These are phyloP conservation scores for Haplosporangium gracile DNA, from an alignment of 192 early-diverging fungal genomes.

Conservation along the genomic window DNA sequence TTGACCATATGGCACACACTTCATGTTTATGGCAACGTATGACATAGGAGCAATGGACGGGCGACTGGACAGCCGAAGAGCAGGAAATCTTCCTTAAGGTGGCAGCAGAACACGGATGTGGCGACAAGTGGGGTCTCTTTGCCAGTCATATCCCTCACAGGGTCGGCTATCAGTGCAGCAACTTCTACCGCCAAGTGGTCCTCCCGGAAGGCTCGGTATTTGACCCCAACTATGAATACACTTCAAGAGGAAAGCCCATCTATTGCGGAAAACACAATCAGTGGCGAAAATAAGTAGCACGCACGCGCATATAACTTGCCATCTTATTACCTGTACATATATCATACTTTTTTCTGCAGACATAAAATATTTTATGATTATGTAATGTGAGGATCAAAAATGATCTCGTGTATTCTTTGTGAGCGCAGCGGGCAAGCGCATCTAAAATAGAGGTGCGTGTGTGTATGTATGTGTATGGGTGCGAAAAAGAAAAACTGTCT, in stretches of 20 bases:
- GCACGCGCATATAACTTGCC: background rate
- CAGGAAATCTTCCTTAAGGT: conserved; percentile 68
- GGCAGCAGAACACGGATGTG: conserved; percentile 65
- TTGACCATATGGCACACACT: background rate
- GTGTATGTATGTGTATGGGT: background rate
- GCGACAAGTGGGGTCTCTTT: conserved; percentile 74
- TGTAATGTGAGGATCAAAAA: background rate
- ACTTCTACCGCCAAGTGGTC: conserved; percentile 67
- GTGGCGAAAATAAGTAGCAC: conserved; percentile 13
- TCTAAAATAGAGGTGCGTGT: conserved; percentile 7
- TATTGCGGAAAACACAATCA: conserved; percentile 54
- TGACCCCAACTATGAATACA: conserved; percentile 65
- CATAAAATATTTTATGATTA: background rate
- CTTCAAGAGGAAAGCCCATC: conserved; percentile 43
- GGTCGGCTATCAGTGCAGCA: conserved; percentile 73
- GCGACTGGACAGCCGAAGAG: conserved; percentile 81
- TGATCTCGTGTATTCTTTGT: conserved; percentile 4
- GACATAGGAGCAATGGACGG: conserved; percentile 74
- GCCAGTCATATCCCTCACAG: conserved; percentile 72
- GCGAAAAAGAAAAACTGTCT: background rate
- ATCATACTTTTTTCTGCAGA: too few relatives aligned
- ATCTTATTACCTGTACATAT: background rate
- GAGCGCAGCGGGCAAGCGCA: background rate
- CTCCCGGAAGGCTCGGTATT: conserved; percentile 63
- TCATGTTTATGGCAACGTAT: background rate